These are phyloP conservation scores for Arachis monticola DNA, from an alignment of 331 rosid species.

Conservation along the genomic window DNA sequence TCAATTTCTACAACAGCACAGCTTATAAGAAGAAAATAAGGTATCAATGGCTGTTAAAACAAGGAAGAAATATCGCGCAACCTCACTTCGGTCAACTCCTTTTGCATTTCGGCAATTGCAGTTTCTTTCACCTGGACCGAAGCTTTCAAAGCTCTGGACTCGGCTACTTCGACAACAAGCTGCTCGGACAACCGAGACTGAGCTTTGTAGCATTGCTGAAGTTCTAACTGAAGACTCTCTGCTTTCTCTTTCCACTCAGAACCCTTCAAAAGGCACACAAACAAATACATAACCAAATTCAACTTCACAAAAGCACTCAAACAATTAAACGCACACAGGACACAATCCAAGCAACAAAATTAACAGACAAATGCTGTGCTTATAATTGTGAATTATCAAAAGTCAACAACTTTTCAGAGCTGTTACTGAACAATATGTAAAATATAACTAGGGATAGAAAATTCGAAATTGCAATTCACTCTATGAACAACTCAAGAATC, in stretches of 20 bases:
- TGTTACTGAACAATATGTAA: neutral
- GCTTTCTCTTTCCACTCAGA: constrained; percentile 94
- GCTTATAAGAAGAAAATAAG: neutral
- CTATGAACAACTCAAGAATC: neutral
- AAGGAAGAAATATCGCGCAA: constrained; percentile 33
- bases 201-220: constrained; percentile 90
- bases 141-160: constrained; percentile 71
- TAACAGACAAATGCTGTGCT: neutral
- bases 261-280: constrained; percentile 55
- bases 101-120: constrained; percentile 50
- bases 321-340: neutral
- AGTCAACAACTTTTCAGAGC: constrained; percentile 6
- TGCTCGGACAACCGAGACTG: constrained; percentile 88
- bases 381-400: neutral
- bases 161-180: constrained; percentile 88
- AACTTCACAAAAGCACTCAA: constrained; percentile 32
- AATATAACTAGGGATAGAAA: neutral
- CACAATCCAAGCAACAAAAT: constrained; percentile 16
- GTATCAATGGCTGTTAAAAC: neutral
- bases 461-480: neutral
- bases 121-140: constrained; percentile 68
- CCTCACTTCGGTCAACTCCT: constrained; percentile 74
- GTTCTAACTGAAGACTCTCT: constrained; percentile 75
- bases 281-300: neutral
- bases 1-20: constrained; percentile 11